Conservation (phyloP, 441 rosid genomes). For the Euphorbia celastroides region DNA sequence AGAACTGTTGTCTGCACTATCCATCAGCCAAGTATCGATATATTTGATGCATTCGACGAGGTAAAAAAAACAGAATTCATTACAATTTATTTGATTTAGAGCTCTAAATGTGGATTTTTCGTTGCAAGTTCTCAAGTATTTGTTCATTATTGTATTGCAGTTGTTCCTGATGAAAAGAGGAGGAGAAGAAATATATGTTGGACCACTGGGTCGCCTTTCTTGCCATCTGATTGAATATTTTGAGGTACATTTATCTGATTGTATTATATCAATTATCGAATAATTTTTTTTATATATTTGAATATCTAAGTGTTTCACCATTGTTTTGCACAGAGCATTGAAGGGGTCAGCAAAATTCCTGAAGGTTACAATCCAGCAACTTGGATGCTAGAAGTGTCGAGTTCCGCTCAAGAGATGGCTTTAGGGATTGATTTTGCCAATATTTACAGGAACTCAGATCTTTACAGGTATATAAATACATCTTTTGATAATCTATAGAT, state of each 20-base stretch:
- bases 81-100: too few species aligned
- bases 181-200: slow-evolving; percentile 72
- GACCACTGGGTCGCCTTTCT: slow-evolving; percentile 69
- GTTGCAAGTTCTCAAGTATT: too few species aligned
- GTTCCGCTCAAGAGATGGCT: slow-evolving; percentile 48
- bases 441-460: slow-evolving; percentile 54
- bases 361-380: slow-evolving; percentile 85
- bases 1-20: slow-evolving; percentile 36
- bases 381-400: slow-evolving; percentile 80
- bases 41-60: slow-evolving; percentile 11
- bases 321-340: slow-evolving; percentile 32
- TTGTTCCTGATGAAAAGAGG: slow-evolving; percentile 67
- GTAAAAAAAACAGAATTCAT: background rate
- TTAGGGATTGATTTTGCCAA: slow-evolving; percentile 52
- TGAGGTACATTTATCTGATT: slow-evolving; percentile 35
- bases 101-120: too few species aligned
- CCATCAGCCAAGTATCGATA: slow-evolving; percentile 28
- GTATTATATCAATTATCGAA: too few species aligned
- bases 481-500: too few species aligned
- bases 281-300: too few species aligned
- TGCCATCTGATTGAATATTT: slow-evolving; percentile 51
- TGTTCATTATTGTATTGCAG: slow-evolving; percentile 25
- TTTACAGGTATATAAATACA: slow-evolving; percentile 51
- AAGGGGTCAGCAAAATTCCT: slow-evolving; percentile 55
- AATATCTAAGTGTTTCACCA: too few species aligned